phyloP scores from a whole-genome alignment of 805 yeast species.

The Maudiozyma saulgeensis region DNA sequence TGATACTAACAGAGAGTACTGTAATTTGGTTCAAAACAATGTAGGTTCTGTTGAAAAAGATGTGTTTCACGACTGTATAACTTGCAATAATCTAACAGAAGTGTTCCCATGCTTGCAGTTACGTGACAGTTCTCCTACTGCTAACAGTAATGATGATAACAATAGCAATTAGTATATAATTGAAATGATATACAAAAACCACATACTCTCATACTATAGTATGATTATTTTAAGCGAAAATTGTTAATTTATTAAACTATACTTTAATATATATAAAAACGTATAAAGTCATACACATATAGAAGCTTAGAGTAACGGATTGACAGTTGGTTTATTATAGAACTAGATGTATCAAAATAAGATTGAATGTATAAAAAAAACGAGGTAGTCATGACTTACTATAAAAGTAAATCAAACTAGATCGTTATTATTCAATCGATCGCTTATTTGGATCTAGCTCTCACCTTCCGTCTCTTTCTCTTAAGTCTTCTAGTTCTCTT shows the following conservation, averaged over 20 bases:
- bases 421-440: slow-evolving; percentile 10
- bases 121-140: not conserved
- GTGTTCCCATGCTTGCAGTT: not conserved
- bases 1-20: not conserved
- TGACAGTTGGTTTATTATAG: slow-evolving; percentile 1
- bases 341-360: slow-evolving; percentile 2
- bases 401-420: not conserved
- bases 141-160: no score
- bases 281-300: not conserved
- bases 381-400: not conserved
- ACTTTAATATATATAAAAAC: slow-evolving; percentile 2
- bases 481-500: slow-evolving; percentile 99
- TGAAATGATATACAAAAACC: no score
- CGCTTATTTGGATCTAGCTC: slow-evolving; percentile 99
- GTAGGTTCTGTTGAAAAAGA: not conserved
- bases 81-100: not conserved
- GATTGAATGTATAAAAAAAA: not conserved
- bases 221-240: slow-evolving; percentile 2
- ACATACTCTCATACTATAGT: not conserved
- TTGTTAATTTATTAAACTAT: slow-evolving; percentile 4
- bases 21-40: not conserved
- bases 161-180: no score
- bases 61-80: not conserved
- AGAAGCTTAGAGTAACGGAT: slow-evolving; percentile 1
- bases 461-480: slow-evolving; percentile 99